These are phyloP conservation scores for Solanum medicagineum DNA, from an alignment of 257 asterid species.

Conservation along the genomic window DNA sequence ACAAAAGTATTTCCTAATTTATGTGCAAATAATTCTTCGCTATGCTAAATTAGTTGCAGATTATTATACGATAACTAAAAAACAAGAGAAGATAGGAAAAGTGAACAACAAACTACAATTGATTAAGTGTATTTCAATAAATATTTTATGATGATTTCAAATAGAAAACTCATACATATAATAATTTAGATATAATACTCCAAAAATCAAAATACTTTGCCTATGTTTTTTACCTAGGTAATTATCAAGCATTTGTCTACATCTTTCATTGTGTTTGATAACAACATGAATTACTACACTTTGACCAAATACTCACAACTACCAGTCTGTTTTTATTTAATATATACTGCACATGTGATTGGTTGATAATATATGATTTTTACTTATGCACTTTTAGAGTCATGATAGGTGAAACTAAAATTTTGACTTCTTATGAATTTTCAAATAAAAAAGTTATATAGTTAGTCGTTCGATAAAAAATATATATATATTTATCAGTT, in stretches of 20 bases:
- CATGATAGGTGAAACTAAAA: background rate
- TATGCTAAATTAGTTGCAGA: background rate
- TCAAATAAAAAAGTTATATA: background rate
- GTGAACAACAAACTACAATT: background rate
- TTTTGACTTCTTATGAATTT: background rate
- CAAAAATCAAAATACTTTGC: background rate
- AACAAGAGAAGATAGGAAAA: background rate
- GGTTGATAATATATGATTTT: background rate
- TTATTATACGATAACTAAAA: background rate
- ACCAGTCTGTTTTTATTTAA: background rate
- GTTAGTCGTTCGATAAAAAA: background rate
- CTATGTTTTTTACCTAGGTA: background rate
- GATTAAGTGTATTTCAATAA: fast-evolving
- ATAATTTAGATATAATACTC: background rate
- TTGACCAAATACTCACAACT: background rate
- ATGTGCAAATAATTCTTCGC: background rate
- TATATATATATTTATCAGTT: background rate
- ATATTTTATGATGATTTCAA: background rate
- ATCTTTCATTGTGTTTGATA: background rate
- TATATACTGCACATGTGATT: background rate
- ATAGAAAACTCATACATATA: fast-evolving
- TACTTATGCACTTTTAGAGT: background rate
- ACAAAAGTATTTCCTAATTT: background rate
- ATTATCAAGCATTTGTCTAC: background rate
- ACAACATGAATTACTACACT: background rate